Conservation (phyloP, 2,329 filamentous ascomycete genomes). For the Cephalotrichum gorgonifer region DNA sequence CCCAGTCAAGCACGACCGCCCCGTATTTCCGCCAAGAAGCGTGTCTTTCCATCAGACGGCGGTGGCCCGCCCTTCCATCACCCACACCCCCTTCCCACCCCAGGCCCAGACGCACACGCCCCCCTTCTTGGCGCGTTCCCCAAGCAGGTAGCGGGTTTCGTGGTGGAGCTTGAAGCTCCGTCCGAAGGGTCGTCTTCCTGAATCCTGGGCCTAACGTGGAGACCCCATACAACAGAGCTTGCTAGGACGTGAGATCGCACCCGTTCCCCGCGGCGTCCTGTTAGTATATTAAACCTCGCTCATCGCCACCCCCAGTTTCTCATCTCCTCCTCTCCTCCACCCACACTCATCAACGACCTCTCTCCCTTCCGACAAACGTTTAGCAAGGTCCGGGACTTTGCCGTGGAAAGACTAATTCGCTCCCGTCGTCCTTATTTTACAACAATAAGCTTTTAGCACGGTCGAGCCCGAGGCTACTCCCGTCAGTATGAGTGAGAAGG, state of each 20-base stretch:
- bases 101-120: background rate
- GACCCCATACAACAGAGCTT: no score
- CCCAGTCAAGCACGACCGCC: background rate
- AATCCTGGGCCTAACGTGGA: no score
- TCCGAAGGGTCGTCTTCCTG: no score
- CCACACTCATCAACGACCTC: no score
- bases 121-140: background rate
- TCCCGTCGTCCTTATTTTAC: background rate
- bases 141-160: background rate
- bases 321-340: background rate
- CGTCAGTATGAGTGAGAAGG: background rate
- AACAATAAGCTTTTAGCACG: background rate
- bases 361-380: no score
- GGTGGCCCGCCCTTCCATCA: constrained; percentile 57
- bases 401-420: background rate
- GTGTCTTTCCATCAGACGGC: constrained; percentile 62
- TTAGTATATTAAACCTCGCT: background rate
- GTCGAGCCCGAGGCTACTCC: background rate
- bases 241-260: no score
- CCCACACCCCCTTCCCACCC: background rate
- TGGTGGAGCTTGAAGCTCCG: background rate
- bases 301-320: background rate
- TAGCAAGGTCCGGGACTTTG: background rate
- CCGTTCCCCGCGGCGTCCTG: no score
- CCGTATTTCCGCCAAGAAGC: constrained; percentile 28